phyloP scores from a whole-genome alignment of 2,329 filamentous ascomycete genomes.

The Stemphylium vesicarium region DNA sequence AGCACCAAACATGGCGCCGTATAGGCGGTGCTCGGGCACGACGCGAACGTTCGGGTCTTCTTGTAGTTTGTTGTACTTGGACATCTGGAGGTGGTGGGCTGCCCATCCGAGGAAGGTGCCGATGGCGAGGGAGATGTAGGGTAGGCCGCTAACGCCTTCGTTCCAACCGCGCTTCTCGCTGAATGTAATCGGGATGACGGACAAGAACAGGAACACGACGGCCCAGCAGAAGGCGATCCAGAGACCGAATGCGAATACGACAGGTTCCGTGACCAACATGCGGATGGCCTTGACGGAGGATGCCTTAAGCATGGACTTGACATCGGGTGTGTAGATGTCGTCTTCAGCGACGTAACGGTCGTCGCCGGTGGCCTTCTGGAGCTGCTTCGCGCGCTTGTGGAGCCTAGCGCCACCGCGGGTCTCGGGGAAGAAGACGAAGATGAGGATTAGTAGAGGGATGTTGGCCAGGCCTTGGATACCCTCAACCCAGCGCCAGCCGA shows the following conservation, averaged over 20 bases:
- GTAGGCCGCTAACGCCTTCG: constrained; percentile 58
- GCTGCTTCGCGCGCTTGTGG: constrained; percentile 56
- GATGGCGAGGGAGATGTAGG: constrained; percentile 59
- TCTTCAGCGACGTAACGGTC: constrained; percentile 58
- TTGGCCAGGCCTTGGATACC: constrained; percentile 61
- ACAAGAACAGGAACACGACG: constrained; percentile 62
- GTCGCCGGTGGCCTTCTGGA: constrained; percentile 57
- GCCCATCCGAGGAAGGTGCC: constrained; percentile 58
- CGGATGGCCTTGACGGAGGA: constrained; percentile 61
- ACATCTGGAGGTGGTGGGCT: constrained; percentile 59
- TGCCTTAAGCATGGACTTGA: constrained; percentile 55
- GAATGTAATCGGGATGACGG: constrained; percentile 47
- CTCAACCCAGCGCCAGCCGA: constrained; percentile 62
- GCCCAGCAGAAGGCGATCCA: constrained; percentile 63
- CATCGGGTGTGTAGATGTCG: constrained; percentile 58
- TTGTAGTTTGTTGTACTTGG: constrained; percentile 55
- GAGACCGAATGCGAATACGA: constrained; percentile 58
- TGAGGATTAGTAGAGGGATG: constrained; percentile 55
- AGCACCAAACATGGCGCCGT: constrained; percentile 41
- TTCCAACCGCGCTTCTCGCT: constrained; percentile 60
- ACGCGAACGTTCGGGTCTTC: constrained; percentile 45
- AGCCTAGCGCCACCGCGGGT: constrained; percentile 58
- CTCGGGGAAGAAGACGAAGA: constrained; percentile 51
- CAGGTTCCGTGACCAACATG: constrained; percentile 58
- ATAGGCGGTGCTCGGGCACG: constrained; percentile 45